phyloP scores from a whole-genome alignment of 2,329 filamentous ascomycete species.

The Emergomyces pasteurianus region DNA sequence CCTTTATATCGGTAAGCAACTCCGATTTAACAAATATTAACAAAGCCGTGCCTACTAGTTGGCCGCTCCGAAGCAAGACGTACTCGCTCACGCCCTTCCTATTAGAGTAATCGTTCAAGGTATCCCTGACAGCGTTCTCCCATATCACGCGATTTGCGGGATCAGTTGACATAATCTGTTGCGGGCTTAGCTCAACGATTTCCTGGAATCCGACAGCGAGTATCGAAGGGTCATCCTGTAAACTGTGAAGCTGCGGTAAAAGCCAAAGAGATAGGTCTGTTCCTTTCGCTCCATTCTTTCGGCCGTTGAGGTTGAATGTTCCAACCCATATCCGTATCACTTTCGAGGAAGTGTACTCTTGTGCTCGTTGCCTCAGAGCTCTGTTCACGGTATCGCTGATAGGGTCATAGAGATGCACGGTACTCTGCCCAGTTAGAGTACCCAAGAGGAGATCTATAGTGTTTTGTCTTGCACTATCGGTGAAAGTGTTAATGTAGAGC shows the following conservation, averaged over 20 bases:
- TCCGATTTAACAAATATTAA: slow-evolving; percentile 82
- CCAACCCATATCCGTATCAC: slow-evolving; percentile 72
- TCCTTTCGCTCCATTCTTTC: slow-evolving; percentile 61
- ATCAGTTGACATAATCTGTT: slow-evolving; percentile 98
- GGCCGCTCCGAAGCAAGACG: slow-evolving; percentile 78
- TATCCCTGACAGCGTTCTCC: slow-evolving; percentile 69
- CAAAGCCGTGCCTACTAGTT: slow-evolving; percentile 85
- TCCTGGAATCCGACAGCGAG: slow-evolving; percentile 92
- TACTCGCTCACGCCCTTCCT: slow-evolving; percentile 62
- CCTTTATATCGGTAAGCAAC: slow-evolving; percentile 71
- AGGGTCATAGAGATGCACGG: slow-evolving; percentile 82
- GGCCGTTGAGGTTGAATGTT: slow-evolving; percentile 91
- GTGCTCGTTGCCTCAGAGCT: slow-evolving; percentile 54
- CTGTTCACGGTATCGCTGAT: slow-evolving; percentile 80
- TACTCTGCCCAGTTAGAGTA: slow-evolving; percentile 66
- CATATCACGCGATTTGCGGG: slow-evolving; percentile 72
- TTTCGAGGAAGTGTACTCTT: slow-evolving; percentile 64
- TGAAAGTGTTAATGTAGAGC: slow-evolving; percentile 95
- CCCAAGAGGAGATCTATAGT: slow-evolving; percentile 91
- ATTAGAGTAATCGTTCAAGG: slow-evolving; percentile 60
- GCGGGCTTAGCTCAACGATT: slow-evolving; percentile 93
- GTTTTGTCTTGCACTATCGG: slow-evolving; percentile 82
- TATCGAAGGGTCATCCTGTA: slow-evolving; percentile 63
- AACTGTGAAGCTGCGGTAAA: slow-evolving; percentile 46
- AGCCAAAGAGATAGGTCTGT: slow-evolving; percentile 74